Percentiles rank a stretch among this genome's conserved stretches.
Evolutionary conservation across 176 grass and related monocot genomes (phyloP).

Genomic region (Aechmea fasciata): DNA sequence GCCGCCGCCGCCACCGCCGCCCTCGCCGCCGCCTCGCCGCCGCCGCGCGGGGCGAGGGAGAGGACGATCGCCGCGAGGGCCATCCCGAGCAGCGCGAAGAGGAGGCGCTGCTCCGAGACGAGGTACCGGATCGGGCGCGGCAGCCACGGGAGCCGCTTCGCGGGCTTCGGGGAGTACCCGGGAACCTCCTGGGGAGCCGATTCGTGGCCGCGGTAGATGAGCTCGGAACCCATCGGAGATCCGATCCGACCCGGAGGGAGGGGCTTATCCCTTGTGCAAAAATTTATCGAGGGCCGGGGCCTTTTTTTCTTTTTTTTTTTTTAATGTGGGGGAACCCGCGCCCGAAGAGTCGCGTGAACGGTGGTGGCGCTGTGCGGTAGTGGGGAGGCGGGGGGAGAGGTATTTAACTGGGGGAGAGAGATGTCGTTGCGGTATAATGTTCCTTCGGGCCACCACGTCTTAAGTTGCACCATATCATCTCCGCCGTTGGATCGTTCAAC

Average conservation of each 20-base stretch:
- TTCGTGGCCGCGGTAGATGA: slow-evolving; percentile 47
- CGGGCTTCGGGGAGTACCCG: slow-evolving; percentile 38
- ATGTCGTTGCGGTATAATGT: not conserved
- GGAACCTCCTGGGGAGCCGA: slow-evolving; percentile 5
- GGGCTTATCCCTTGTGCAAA: not conserved
- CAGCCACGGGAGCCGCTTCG: slow-evolving; percentile 54
- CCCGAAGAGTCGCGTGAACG: not conserved
- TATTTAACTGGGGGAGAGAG: not conserved
- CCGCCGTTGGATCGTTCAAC: not conserved
- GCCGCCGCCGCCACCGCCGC: not conserved
- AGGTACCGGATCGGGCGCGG: slow-evolving; percentile 46
- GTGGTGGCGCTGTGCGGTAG: not conserved
- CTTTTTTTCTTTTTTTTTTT: not conserved
- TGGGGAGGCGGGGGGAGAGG: not conserved
- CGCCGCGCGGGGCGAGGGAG: slow-evolving; percentile 19
- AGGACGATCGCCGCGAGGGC: slow-evolving; percentile 48
- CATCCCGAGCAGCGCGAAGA: slow-evolving; percentile 70
- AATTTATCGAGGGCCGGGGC: not conserved
- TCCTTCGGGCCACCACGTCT: not conserved
- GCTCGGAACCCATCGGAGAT: slow-evolving; percentile 65
- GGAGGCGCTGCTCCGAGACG: slow-evolving; percentile 50
- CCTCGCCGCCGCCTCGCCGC: not conserved
- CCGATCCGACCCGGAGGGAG: not conserved
- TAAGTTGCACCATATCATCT: not conserved
- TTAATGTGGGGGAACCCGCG: not conserved